Evolutionary conservation across 2,329 filamentous ascomycete species (phyloP).

Genomic region (Aspergillus eucalypticola): DNA sequence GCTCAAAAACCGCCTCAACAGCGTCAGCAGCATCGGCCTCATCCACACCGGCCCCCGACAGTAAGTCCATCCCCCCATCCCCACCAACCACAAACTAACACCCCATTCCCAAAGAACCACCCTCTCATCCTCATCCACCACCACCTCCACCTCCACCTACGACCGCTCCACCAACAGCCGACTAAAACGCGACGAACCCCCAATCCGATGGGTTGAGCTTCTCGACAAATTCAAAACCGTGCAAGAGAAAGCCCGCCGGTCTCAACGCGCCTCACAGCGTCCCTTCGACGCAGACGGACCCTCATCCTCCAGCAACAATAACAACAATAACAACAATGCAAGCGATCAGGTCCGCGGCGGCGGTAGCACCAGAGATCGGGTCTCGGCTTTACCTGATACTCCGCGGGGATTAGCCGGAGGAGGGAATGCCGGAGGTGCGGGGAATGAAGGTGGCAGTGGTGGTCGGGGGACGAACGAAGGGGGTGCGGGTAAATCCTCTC

Average conservation of each 20-base stretch:
- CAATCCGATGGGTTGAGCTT: constrained; percentile 87
- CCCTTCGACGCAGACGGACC: constrained; percentile 50
- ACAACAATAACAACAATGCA: too few species aligned
- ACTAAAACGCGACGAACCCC: constrained; percentile 79
- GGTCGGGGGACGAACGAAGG: constrained; percentile 15
- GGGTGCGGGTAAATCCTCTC: constrained; percentile 20
- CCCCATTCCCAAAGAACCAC: constrained; percentile 12
- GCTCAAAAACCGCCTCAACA: constrained; percentile 93
- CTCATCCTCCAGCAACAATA: constrained; percentile 28
- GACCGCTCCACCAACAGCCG: constrained; percentile 68
- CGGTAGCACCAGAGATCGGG: constrained; percentile 8
- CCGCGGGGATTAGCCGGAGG: constrained; percentile 30
- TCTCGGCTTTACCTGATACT: constrained; percentile 30
- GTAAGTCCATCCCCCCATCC: constrained; percentile 56
- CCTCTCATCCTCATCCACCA: constrained; percentile 13
- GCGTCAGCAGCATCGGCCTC: constrained; percentile 94
- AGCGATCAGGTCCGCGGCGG: too few species aligned
- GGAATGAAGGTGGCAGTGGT: constrained; percentile 36
- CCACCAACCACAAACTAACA: not conserved
- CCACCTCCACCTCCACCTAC: constrained; percentile 59
- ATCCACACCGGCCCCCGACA: constrained; percentile 77
- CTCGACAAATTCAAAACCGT: constrained; percentile 92
- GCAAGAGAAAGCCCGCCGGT: constrained; percentile 78
- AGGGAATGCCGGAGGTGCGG: constrained; percentile 41
- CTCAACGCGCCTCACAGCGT: constrained; percentile 57